Conservation (phyloP, 2,329 filamentous ascomycete species). For the Leptosphaerulina australis region DNA sequence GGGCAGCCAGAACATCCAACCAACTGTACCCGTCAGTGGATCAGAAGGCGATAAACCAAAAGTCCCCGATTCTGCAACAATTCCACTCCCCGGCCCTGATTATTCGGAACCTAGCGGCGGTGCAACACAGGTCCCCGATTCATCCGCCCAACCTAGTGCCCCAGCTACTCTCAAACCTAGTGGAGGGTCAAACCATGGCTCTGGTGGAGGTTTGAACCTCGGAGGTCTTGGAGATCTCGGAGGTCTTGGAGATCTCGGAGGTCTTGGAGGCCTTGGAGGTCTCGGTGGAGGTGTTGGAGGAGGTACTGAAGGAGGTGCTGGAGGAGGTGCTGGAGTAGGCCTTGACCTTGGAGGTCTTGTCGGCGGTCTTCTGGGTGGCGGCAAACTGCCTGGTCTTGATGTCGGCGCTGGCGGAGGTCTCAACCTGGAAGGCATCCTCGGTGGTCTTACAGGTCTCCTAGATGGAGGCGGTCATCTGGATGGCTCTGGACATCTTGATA, state of each 20-base stretch:
- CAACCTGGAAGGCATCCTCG: conserved; percentile 7
- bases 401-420: conserved; percentile 5
- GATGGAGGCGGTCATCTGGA: conserved; percentile 6
- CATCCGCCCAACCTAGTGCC: not conserved
- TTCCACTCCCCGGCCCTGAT: not conserved
- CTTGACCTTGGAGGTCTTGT: conserved; percentile 14
- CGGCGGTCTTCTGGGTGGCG: conserved; percentile 9
- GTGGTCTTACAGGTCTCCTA: conserved; percentile 5
- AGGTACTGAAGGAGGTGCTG: not conserved
- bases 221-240: no score
- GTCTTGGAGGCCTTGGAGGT: no score
- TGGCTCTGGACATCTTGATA: conserved; percentile 8
- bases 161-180: not conserved
- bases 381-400: conserved; percentile 4
- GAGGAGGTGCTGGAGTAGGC: not conserved
- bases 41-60: not conserved
- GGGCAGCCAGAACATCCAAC: not conserved
- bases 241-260: no score
- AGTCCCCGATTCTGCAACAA: not conserved
- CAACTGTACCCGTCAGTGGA: not conserved
- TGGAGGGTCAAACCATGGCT: not conserved
- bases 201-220: conserved; percentile 1
- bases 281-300: not conserved
- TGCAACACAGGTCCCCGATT: not conserved
- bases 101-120: not conserved